phyloP scores from a whole-genome alignment of 176 grass and related monocot genomes.

The Otatea glauca region DNA sequence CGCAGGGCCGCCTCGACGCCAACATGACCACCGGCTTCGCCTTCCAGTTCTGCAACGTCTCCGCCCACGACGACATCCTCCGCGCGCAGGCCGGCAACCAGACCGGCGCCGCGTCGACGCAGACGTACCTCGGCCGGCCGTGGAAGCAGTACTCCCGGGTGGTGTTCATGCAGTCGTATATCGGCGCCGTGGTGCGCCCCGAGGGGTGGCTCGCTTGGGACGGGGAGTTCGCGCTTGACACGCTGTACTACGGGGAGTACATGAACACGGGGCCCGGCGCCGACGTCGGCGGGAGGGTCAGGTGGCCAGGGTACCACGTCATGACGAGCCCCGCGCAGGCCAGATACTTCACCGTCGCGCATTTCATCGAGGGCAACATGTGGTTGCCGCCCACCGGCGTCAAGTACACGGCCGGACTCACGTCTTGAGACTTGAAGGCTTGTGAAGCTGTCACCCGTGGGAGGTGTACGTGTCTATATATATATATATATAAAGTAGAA shows the following conservation, averaged over 20 bases:
- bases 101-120: not conserved
- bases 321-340: constrained; percentile 42
- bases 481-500: too few species aligned
- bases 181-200: constrained; percentile 45
- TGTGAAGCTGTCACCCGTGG: too few species aligned
- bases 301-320: constrained; percentile 67
- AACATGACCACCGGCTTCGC: constrained; percentile 76
- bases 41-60: constrained; percentile 80
- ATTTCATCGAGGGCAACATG: constrained; percentile 75
- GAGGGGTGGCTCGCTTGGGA: constrained; percentile 84
- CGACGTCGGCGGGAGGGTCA: constrained; percentile 31
- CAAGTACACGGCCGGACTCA: constrained; percentile 55
- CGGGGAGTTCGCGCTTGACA: constrained; percentile 47
- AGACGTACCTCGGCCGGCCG: constrained; percentile 66
- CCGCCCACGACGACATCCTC: constrained; percentile 55
- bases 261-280: constrained; percentile 62
- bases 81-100: not conserved
- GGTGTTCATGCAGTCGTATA: constrained; percentile 72
- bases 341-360: constrained; percentile 64
- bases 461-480: too few species aligned
- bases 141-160: constrained; percentile 67
- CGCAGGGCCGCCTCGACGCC: constrained; percentile 63
- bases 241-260: constrained; percentile 74
- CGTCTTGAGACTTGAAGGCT: constrained; percentile 13
- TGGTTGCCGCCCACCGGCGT: constrained; percentile 78